Conservation (phyloP, 768 basidiomycete genomes). For the Leccinum pellstonianum region DNA sequence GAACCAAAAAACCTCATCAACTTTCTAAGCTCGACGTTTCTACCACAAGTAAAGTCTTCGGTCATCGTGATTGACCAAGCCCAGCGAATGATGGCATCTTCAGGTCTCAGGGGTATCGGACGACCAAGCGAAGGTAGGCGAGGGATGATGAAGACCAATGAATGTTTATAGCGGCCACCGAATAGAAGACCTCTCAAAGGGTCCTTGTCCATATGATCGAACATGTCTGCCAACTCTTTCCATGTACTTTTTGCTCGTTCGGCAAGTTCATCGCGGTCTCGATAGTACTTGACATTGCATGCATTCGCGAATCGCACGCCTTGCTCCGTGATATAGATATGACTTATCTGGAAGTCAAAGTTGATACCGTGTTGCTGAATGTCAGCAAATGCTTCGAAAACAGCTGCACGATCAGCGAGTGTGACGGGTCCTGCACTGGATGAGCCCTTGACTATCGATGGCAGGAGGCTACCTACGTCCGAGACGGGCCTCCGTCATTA, state of each 20-base stretch:
- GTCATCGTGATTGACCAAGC: conserved; percentile 23
- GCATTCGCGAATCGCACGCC: conserved; percentile 31
- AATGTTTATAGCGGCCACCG: conserved; percentile 3
- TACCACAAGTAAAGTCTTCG: conserved; percentile 1
- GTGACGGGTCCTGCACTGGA: conserved; percentile 20
- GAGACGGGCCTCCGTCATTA: conserved; percentile 31
- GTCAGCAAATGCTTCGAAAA: conserved; percentile 32
- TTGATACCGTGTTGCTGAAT: conserved; percentile 31
- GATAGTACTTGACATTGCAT: conserved; percentile 16
- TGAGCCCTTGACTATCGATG: conserved; percentile 7
- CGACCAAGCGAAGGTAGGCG: conserved; percentile 26
- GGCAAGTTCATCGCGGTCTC: conserved; percentile 28
- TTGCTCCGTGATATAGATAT: conserved; percentile 30
- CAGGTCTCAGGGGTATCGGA: conserved; percentile 15
- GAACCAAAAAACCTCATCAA: background rate
- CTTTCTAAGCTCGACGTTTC: background rate
- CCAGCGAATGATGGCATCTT: conserved; percentile 22
- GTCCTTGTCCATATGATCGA: conserved; percentile 14
- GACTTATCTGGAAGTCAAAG: conserved; percentile 15
- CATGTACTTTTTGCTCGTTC: conserved; percentile 18
- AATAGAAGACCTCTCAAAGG: background rate
- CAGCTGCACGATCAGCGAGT: conserved; percentile 26
- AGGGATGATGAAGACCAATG: conserved; percentile 24
- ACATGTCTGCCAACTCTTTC: conserved; percentile 20
- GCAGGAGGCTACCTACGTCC: conserved; percentile 23